Percentiles rank a stretch among this genome's conserved stretches.
phyloP scores from a whole-genome alignment of 371 early-diverging fungal species.

The Gilbertella persicaria region DNA sequence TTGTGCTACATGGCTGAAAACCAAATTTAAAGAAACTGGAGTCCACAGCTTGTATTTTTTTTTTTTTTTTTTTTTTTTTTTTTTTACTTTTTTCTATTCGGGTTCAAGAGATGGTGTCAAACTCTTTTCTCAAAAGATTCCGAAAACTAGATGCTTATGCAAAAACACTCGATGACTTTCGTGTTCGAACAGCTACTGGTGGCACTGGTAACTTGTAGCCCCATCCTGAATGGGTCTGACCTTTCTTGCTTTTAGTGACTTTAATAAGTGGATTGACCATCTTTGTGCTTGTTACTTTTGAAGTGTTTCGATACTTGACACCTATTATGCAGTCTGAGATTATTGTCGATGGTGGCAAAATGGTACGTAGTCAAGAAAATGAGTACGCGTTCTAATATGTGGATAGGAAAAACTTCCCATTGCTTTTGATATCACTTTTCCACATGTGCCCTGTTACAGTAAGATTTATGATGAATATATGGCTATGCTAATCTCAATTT shows the following conservation, averaged over 20 bases:
- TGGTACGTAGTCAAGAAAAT: conserved; percentile 23
- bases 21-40: too few species aligned
- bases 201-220: conserved; percentile 65
- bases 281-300: conserved; percentile 71
- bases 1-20: too few species aligned
- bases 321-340: conserved; percentile 73
- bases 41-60: too few species aligned
- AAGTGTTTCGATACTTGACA: conserved; percentile 75
- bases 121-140: conserved; percentile 52
- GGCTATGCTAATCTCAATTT: too few species aligned
- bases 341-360: conserved; percentile 82
- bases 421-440: conserved; percentile 88
- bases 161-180: conserved; percentile 96
- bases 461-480: conserved; percentile 23
- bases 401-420: conserved; percentile 79
- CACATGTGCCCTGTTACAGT: conserved; percentile 88
- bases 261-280: conserved; percentile 74
- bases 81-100: background rate
- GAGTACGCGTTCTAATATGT: background rate
- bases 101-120: conserved; percentile 27
- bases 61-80: too few species aligned
- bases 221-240: background rate
- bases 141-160: conserved; percentile 92
- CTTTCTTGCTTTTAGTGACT: conserved; percentile 61
- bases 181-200: conserved; percentile 87